Evolutionary conservation across 1,284 basidiomycete genomes (phyloP).

Genomic region (Inonotus hispidus): DNA sequence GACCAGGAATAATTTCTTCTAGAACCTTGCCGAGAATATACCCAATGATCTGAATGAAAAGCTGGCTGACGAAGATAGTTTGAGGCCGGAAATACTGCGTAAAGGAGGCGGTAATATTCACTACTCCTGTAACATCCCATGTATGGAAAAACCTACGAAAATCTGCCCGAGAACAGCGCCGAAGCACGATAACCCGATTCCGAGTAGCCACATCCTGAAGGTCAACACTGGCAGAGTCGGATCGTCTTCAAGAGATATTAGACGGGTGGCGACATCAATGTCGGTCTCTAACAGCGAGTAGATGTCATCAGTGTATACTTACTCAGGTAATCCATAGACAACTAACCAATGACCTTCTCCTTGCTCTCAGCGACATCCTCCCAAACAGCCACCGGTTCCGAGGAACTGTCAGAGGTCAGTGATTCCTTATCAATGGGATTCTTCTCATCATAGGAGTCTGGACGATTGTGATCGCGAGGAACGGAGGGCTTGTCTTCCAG

Average conservation of each 20-base stretch:
- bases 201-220: conserved; percentile 34
- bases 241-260: conserved; percentile 45
- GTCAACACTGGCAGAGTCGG: conserved; percentile 29
- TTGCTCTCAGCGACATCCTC: too few relatives aligned
- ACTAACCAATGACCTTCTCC: too few relatives aligned
- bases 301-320: too few relatives aligned
- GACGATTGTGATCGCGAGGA: too few relatives aligned
- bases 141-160: background rate
- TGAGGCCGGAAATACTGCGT: conserved; percentile 27
- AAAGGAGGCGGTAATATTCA: conserved; percentile 15
- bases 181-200: conserved; percentile 25
- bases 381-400: too few relatives aligned
- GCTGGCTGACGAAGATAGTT: conserved; percentile 24
- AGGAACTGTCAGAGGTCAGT: too few relatives aligned
- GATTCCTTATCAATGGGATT: too few relatives aligned
- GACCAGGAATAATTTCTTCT: conserved; percentile 24
- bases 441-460: too few relatives aligned
- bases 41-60: conserved; percentile 26
- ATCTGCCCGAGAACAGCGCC: conserved; percentile 25
- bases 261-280: conserved; percentile 43
- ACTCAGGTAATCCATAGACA: too few relatives aligned
- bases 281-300: too few relatives aligned
- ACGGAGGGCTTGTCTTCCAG: too few relatives aligned
- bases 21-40: conserved; percentile 26
- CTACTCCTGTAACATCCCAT: background rate